A percentile compares a stretch with the other conserved stretches of the same genome.
phyloP scores from a whole-genome alignment of 2,329 filamentous ascomycete species.

The Pseudogymnoascus sp. region DNA sequence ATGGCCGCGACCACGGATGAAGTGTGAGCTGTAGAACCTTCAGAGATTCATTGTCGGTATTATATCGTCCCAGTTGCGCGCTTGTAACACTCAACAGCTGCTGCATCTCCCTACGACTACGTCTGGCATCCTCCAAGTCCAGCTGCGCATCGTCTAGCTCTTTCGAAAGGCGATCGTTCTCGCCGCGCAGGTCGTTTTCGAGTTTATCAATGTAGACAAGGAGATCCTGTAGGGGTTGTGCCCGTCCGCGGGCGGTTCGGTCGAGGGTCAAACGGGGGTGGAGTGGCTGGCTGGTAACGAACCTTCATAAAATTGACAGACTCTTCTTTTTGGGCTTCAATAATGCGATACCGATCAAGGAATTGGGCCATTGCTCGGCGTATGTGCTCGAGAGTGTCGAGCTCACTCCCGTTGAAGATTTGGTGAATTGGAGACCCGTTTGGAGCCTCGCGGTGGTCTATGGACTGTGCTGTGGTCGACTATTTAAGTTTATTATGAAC shows the following conservation, averaged over 20 bases:
- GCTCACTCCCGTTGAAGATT: background rate
- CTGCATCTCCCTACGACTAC: constrained; percentile 45
- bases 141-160: constrained; percentile 40
- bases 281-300: background rate
- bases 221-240: constrained; percentile 36
- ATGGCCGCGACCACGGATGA: background rate
- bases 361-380: background rate
- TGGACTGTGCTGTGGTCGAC: background rate
- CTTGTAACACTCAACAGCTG: constrained; percentile 39
- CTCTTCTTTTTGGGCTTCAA: constrained; percentile 3
- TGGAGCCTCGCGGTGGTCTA: background rate
- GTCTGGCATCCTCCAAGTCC: constrained; percentile 45
- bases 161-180: constrained; percentile 38
- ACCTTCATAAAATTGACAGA: constrained; percentile 9
- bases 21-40: constrained; percentile 35
- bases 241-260: background rate
- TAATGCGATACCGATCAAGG: constrained; percentile 7
- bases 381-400: background rate
- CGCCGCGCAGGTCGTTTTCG: constrained; percentile 37
- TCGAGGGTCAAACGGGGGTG: background rate
- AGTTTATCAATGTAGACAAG: constrained; percentile 40
- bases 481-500: constrained; percentile 8
- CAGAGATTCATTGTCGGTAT: constrained; percentile 37
- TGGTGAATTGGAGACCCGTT: background rate
- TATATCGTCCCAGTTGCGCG: constrained; percentile 30